Percentiles rank a stretch among this genome's conserved stretches.
phyloP scores from a whole-genome alignment of 306 rosid genomes.

The Cucurbita moschata region DNA sequence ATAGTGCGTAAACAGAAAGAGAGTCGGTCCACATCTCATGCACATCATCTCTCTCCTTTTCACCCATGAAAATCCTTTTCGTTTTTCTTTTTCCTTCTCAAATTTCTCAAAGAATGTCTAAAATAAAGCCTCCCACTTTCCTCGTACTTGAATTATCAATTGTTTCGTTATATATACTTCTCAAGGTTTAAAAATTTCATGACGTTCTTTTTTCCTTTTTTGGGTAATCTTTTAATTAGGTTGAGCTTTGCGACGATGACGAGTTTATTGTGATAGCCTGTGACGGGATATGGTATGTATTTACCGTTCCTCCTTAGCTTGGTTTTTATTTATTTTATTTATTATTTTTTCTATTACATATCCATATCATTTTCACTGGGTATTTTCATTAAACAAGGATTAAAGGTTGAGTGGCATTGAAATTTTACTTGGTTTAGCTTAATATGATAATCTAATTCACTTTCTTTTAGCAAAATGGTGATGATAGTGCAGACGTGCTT shows the following conservation, averaged over 20 bases:
- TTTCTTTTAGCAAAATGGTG: not conserved
- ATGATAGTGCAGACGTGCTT: not conserved
- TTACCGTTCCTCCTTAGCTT: slow-evolving; percentile 2
- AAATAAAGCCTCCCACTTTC: not conserved
- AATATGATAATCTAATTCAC: not conserved
- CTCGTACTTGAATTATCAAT: not conserved
- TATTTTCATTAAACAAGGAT: not conserved
- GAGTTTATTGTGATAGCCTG: slow-evolving; percentile 67
- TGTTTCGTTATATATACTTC: not conserved
- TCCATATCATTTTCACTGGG: not conserved
- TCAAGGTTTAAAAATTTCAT: not conserved
- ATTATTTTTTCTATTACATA: not conserved
- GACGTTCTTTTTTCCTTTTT: not conserved
- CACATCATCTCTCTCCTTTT: not conserved
- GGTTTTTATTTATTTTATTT: not conserved
- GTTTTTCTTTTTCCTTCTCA: not conserved
- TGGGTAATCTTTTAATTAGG: slow-evolving; percentile 21
- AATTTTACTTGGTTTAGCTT: not conserved
- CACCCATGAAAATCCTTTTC: not conserved
- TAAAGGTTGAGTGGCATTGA: not conserved
- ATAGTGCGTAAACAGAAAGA: not conserved
- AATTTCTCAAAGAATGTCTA: not conserved
- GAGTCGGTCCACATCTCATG: not conserved
- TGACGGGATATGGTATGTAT: slow-evolving; percentile 88
- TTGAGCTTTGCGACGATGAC: slow-evolving; percentile 83